A percentile compares a stretch with the other conserved stretches of the same genome.
These are phyloP conservation scores for Astragalus membranaceus DNA, from an alignment of 306 rosid genomes.

Conservation along the genomic window DNA sequence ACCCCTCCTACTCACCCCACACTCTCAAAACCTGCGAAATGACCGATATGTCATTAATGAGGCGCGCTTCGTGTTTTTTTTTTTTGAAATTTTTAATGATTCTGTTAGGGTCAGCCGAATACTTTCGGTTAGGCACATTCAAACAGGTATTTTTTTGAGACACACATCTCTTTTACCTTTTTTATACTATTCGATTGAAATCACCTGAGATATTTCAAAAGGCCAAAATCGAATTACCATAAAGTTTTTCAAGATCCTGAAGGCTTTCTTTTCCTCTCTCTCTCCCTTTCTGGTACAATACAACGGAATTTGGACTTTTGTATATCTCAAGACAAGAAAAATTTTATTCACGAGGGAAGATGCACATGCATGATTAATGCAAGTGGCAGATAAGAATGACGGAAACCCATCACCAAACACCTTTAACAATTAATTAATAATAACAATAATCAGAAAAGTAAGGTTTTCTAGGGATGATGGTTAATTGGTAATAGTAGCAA, in stretches of 20 bases:
- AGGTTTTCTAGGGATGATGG: conserved; percentile 6
- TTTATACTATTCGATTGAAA: no score
- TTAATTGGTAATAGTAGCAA: not conserved
- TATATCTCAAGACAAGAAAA: conserved; percentile 42
- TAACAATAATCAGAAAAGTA: not conserved
- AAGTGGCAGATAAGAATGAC: conserved; percentile 28
- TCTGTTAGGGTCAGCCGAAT: no score
- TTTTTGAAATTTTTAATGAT: no score
- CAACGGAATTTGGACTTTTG: conserved; percentile 50
- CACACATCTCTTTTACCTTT: no score
- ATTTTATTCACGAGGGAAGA: conserved; percentile 31
- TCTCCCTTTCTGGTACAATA: not conserved
- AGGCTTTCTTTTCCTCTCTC: not conserved
- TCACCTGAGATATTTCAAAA: no score
- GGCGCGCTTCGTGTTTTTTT: no score
- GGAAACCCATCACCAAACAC: conserved; percentile 29
- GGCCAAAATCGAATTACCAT: no score
- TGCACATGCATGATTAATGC: conserved; percentile 45
- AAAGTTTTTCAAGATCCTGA: not conserved
- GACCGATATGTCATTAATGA: no score
- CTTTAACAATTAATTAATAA: not conserved
- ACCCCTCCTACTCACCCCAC: no score
- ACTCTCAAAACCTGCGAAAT: no score
- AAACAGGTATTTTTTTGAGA: no score
- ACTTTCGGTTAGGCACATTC: no score